These are phyloP conservation scores for Inga laurina DNA, from an alignment of 306 rosid species.

Conservation along the genomic window DNA sequence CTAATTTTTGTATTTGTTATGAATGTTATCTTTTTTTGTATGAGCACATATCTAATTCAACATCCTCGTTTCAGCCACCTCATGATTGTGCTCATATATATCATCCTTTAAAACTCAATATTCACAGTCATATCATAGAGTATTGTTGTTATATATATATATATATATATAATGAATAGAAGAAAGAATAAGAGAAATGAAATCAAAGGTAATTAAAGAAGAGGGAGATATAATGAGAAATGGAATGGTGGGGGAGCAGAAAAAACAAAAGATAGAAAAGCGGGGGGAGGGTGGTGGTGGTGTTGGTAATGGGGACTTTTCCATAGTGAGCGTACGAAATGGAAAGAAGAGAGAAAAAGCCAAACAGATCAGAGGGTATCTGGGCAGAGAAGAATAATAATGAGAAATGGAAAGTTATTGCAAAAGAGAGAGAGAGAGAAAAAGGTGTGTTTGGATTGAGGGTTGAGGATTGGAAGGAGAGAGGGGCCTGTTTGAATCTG, in stretches of 20 bases:
- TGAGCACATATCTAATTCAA: too few species aligned
- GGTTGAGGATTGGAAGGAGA: neutral
- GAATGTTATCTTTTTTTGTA: too few species aligned
- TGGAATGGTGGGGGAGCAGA: neutral
- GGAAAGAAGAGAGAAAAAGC: neutral
- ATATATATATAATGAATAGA: too few species aligned
- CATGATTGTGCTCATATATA: too few species aligned
- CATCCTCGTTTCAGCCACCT: too few species aligned
- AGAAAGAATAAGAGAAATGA: neutral
- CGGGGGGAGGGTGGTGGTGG: too few species aligned
- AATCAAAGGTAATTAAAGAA: neutral
- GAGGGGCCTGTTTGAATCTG: constrained; percentile 60
- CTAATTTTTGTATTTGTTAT: too few species aligned
- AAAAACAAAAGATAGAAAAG: too few species aligned
- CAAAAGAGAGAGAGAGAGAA: neutral
- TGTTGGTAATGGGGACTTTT: too few species aligned
- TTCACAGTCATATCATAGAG: too few species aligned
- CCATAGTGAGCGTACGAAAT: neutral
- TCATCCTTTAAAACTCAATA: too few species aligned
- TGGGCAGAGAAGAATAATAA: constrained; percentile 19
- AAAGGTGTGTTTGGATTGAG: neutral
- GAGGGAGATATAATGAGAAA: neutral
- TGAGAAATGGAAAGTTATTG: neutral
- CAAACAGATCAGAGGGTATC: constrained; percentile 38
- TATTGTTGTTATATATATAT: too few species aligned